Base-by-base conservation (phyloP, 2,329 filamentous ascomycete genomes). In the Botrytis porri region DNA sequence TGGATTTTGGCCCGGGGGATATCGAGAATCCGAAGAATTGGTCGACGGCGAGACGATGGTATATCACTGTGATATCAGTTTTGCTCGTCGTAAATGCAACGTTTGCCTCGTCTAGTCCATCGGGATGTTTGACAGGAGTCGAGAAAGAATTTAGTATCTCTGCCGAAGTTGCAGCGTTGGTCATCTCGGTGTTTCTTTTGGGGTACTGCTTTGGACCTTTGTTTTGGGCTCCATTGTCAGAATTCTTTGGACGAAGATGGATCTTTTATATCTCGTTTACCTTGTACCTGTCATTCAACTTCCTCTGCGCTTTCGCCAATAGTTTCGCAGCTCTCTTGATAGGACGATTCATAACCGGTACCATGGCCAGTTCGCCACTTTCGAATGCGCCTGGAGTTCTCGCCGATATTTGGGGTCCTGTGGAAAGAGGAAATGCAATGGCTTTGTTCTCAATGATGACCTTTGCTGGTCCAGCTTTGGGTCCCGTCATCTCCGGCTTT, bases 271-370 rank as follows among this genome's bases (percentile, higher is more conserved):
- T 84, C 71, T 89, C 88, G 6, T 90, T 90, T 77, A 81, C 85
- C 71, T 83, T 84, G 20, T 84, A 92, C 73, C 87, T 88, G 0
- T 85, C 85, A 1, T 93, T 93, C 79, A 90, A 88, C 77, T 88
- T 87, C 51, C 89, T 85, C 7, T 85, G 84, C 37, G 87, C 88
- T 0, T 89, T 87, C 20, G 83, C 87, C 0, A 83, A 87, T 71
- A 89, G 86, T 75, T 88, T 90, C 75, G 84, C 82, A 45, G 86
- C 87, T 1, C 82, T 93, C 4, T 82, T 93, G 32, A 84, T 92
- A 14, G 84, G 92, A 48, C 88, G 91, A 60, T 93, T 93, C 83
- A 87, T 92, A 66, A 87, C 87, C 4, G 89, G 89, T 59, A 83
- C 87, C 3, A 90, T 90, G 79, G 89, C 88, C 16, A 87, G 87